Base-by-base conservation (phyloP, 2,329 filamentous ascomycete species). In the Didymella arachidicola region DNA sequence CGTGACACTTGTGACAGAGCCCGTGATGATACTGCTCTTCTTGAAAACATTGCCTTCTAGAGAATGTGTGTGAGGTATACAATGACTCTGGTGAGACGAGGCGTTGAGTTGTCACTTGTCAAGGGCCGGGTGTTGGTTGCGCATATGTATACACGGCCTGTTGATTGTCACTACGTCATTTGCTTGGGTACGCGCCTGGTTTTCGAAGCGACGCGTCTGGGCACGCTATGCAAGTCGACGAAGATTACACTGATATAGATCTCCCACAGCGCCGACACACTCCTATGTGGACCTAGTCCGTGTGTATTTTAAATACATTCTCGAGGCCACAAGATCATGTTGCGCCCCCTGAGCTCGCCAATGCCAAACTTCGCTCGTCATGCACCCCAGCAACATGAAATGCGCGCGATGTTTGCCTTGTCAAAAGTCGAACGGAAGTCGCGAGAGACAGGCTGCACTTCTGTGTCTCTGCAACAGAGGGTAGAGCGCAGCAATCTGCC, bases 91-190 rank as follows among this genome's bases (percentile, higher is more conserved):
- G 18, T 39, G 36, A 39, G 32, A 29, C n/a, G 32, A 36, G 52
- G 26, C 12, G 25, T 52, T 14, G 18, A 29, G 25, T 26, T 56
- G 32, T 38, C 26, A 26, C 48, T 18, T 52, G 41, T 34, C 38
- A 51, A 53, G 44, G 43, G 49, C 43, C 3, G 7, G 6, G 19
- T 46, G 26, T 43, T 16, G 27, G 26, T 54, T 11, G 41, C 30
- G 30, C n/a, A 36, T 26, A 30, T 50, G 46, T 61, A 50, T 44
- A 57, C 42, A 52, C 19, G 42, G 30, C 51, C 39, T 58, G 38
- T 53, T 60, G 51, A 51, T 64, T 46, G 53, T n/a, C 49, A 25
- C 50, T 64, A 64, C 62, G 62, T 64, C 62, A 64, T 64, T 25
- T 32, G 49, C 49, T 52, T 52, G 41, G 19, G 11, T 44, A 52